A percentile compares a stretch with the other conserved stretches of the same genome.
Conservation (phyloP, 225 moss, liverwort and hornwort species). For the Takakia lepidozioides region DNA sequence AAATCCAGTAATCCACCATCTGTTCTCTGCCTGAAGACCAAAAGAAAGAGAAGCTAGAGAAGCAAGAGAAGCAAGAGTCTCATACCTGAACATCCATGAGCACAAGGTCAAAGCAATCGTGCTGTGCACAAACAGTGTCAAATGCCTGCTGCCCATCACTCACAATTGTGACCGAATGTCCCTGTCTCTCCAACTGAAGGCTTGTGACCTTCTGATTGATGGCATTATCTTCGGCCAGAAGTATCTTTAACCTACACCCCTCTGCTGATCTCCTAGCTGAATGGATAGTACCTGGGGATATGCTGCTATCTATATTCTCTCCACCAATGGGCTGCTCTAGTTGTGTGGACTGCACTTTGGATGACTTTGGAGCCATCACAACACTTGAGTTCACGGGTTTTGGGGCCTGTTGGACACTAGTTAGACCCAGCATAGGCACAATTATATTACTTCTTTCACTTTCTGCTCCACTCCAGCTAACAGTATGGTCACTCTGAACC, state of each 20-base stretch:
- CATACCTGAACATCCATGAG: slow-evolving; percentile 93
- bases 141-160: slow-evolving; percentile 76
- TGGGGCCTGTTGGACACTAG: no score
- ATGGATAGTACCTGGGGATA: slow-evolving; percentile 2
- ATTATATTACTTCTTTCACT: no score
- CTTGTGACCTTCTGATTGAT: slow-evolving; percentile 85
- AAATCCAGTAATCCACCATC: no score
- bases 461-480: no score
- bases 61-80: neutral
- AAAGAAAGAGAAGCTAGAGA: neutral
- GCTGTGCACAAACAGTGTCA: slow-evolving; percentile 38
- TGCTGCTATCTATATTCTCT: slow-evolving; percentile 2
- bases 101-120: slow-evolving; percentile 66
- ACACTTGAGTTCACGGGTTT: no score
- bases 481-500: no score
- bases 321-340: no score
- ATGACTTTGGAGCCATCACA: no score
- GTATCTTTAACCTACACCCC: slow-evolving; percentile 37
- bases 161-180: slow-evolving; percentile 58
- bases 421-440: no score
- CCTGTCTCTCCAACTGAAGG: slow-evolving; percentile 71
- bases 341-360: no score
- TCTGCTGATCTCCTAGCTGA: slow-evolving; percentile 16
- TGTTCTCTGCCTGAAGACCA: neutral
- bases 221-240: slow-evolving; percentile 80